phyloP scores from a whole-genome alignment of 257 asterid genomes.

The Penstemon newberryi region DNA sequence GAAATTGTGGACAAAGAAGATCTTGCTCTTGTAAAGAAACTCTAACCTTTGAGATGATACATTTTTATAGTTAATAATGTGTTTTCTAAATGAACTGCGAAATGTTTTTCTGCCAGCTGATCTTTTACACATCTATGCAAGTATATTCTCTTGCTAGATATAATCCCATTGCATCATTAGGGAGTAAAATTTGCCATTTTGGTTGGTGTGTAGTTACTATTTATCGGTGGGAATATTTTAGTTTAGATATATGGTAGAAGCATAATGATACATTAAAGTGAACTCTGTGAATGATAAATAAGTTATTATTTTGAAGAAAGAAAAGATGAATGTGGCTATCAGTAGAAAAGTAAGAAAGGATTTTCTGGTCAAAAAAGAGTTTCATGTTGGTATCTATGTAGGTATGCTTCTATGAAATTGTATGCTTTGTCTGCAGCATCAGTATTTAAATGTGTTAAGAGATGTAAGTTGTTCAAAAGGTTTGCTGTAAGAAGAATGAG shows the following conservation, averaged over 20 bases:
- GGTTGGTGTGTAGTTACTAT: no score
- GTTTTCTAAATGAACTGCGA: slow-evolving; percentile 13
- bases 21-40: slow-evolving; percentile 74
- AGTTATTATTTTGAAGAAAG: neutral
- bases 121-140: neutral
- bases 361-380: neutral
- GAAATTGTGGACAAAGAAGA: slow-evolving; percentile 87
- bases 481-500: neutral
- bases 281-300: slow-evolving; percentile 6
- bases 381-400: neutral
- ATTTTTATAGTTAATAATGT: neutral
- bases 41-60: slow-evolving; percentile 17
- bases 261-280: neutral
- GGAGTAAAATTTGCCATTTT: no score
- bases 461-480: neutral
- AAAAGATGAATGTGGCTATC: slow-evolving; percentile 8
- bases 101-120: neutral
- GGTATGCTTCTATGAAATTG: neutral
- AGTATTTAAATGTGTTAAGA: neutral
- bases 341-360: neutral
- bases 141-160: slow-evolving; percentile 2
- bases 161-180: neutral
- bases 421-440: neutral
- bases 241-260: slow-evolving; percentile 1
- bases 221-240: neutral